phyloP scores from a whole-genome alignment of 495 filamentous ascomycete species.

The Aspergillus incahuasiensis region DNA sequence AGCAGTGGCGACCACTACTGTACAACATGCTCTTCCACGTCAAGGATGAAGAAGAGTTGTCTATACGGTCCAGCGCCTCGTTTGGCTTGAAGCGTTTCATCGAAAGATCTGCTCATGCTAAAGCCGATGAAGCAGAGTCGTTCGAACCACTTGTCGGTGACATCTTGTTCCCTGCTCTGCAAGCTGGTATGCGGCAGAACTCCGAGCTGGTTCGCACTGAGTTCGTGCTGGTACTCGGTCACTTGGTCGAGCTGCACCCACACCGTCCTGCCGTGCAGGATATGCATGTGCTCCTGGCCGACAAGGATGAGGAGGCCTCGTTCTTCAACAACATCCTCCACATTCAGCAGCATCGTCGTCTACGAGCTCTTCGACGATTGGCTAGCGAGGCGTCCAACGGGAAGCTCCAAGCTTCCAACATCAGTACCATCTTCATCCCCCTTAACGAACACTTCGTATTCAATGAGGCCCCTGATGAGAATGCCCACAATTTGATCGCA shows the following conservation, averaged over 20 bases:
- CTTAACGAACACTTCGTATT: slow-evolving; percentile 93
- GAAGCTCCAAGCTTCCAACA: slow-evolving; percentile 64
- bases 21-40: slow-evolving; percentile 89
- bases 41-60: slow-evolving; percentile 80
- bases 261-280: slow-evolving; percentile 66
- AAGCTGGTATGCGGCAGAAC: slow-evolving; percentile 63
- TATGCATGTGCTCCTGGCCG: slow-evolving; percentile 66
- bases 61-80: slow-evolving; percentile 79
- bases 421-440: slow-evolving; percentile 84
- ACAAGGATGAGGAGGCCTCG: slow-evolving; percentile 79
- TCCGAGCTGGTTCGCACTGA: slow-evolving; percentile 84
- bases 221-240: slow-evolving; percentile 70
- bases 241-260: slow-evolving; percentile 67
- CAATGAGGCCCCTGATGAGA: slow-evolving; percentile 66
- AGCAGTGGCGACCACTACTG: slow-evolving; percentile 85
- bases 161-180: slow-evolving; percentile 69
- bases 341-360: slow-evolving; percentile 82
- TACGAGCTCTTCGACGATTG: slow-evolving; percentile 75
- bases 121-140: slow-evolving; percentile 30
- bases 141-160: slow-evolving; percentile 52
- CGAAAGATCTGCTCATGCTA: slow-evolving; percentile 45
- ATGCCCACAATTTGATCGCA: slow-evolving; percentile 76
- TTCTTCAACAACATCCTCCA: slow-evolving; percentile 93
- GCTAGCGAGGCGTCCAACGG: slow-evolving; percentile 58
- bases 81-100: slow-evolving; percentile 78